phyloP scores from a whole-genome alignment of 805 yeast genomes.

The Yamadazyma scolyti region DNA sequence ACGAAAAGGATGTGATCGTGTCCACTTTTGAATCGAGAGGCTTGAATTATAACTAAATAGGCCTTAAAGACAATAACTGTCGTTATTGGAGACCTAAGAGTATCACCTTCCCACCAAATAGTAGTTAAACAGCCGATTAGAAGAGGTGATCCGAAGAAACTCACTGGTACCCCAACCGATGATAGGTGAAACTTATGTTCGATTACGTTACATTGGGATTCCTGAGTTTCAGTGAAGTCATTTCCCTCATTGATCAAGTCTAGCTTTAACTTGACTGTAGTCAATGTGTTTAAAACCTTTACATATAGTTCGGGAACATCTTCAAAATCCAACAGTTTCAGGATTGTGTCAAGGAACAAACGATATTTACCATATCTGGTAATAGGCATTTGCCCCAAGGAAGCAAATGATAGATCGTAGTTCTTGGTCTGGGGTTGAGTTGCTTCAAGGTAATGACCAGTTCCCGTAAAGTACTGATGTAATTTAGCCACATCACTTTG shows the following conservation, averaged over 20 bases:
- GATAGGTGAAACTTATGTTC: neutral
- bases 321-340: neutral
- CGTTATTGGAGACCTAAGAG: constrained; percentile 10
- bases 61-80: constrained; percentile 48
- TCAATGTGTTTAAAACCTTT: neutral
- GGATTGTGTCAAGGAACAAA: constrained; percentile 41
- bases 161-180: constrained; percentile 1
- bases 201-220: neutral
- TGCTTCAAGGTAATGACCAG: constrained; percentile 37
- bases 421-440: constrained; percentile 32
- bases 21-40: constrained; percentile 3
- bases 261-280: constrained; percentile 5
- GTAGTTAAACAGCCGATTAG: constrained; percentile 41
- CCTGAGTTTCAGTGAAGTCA: neutral
- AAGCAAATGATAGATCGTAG: constrained; percentile 50
- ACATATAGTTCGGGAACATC: neutral
- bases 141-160: constrained; percentile 39
- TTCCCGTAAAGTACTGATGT: constrained; percentile 22
- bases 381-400: constrained; percentile 53
- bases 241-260: constrained; percentile 5
- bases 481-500: neutral
- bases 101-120: constrained; percentile 33
- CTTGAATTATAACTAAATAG: constrained; percentile 39
- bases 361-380: constrained; percentile 48
- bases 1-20: too few relatives aligned